A percentile compares a stretch with the other conserved stretches of the same genome.
Evolutionary conservation across 352 stramenopile genomes (phyloP).

Genomic region (Saprolegnia diclina): DNA sequence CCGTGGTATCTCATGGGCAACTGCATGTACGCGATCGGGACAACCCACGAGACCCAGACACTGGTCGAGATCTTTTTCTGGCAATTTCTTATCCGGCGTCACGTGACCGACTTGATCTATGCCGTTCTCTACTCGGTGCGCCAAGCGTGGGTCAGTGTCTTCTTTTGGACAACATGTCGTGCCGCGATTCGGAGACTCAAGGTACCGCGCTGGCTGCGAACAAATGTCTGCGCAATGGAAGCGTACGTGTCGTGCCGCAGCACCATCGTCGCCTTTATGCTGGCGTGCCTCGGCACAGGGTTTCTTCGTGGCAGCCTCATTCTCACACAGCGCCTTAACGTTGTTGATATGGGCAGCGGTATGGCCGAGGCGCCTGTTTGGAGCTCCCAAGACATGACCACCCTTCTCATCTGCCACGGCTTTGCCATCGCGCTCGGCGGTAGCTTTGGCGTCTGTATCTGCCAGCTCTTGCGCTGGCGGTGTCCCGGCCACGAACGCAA

Average conservation of each 20-base stretch:
- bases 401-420: neutral
- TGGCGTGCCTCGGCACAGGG: neutral
- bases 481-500: neutral
- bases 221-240: neutral
- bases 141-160: constrained; percentile 29
- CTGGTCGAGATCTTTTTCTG: constrained; percentile 28
- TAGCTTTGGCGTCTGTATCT: neutral
- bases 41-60: constrained; percentile 30
- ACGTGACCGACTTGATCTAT: constrained; percentile 23
- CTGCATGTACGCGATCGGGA: constrained; percentile 26
- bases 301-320: neutral
- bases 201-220: neutral
- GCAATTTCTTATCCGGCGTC: constrained; percentile 24
- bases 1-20: constrained; percentile 30
- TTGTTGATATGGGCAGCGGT: neutral
- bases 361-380: neutral
- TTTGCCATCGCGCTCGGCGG: neutral
- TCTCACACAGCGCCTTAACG: neutral
- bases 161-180: constrained; percentile 8
- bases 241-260: neutral
- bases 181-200: too few species aligned
- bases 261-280: neutral
- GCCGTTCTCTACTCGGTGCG: constrained; percentile 28
- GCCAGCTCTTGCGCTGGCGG: neutral
- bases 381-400: neutral